A percentile compares a stretch with the other conserved stretches of the same genome.
Evolutionary conservation across 805 yeast genomes (phyloP).

Genomic region (Suhomyces prunicola): DNA sequence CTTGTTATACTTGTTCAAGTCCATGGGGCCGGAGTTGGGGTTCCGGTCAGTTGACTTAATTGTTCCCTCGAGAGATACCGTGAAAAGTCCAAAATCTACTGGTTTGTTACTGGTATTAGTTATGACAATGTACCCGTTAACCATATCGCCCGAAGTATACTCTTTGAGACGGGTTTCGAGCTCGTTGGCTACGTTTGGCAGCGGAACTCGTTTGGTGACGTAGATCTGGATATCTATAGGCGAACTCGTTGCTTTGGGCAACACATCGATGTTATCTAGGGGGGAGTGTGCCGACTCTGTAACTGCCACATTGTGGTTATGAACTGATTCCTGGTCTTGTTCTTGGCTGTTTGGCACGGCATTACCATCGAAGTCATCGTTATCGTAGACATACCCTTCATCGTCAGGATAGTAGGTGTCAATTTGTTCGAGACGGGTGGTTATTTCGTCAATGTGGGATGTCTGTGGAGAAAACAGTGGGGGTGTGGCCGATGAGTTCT

Average conservation of each 20-base stretch:
- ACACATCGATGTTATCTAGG: constrained; percentile 49
- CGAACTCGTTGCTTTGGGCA: constrained; percentile 40
- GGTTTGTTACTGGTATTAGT: constrained; percentile 45
- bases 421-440: not conserved
- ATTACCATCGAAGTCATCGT: constrained; percentile 4
- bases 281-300: constrained; percentile 42
- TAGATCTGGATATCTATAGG: constrained; percentile 49
- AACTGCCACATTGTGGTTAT: constrained; percentile 13
- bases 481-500: constrained; percentile 27
- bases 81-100: constrained; percentile 42
- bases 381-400: constrained; percentile 4
- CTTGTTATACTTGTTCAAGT: constrained; percentile 21
- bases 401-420: not conserved
- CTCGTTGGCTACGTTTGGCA: constrained; percentile 38
- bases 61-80: constrained; percentile 31
- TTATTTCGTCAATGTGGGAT: constrained; percentile 3
- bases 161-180: constrained; percentile 46
- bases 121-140: constrained; percentile 45
- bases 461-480: constrained; percentile 17
- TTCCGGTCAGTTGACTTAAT: constrained; percentile 31
- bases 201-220: constrained; percentile 52
- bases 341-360: not conserved
- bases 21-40: constrained; percentile 9
- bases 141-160: constrained; percentile 40
- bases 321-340: constrained; percentile 2